phyloP scores from a whole-genome alignment of 1,284 basidiomycete species.

The Hemileia vastatrix region DNA sequence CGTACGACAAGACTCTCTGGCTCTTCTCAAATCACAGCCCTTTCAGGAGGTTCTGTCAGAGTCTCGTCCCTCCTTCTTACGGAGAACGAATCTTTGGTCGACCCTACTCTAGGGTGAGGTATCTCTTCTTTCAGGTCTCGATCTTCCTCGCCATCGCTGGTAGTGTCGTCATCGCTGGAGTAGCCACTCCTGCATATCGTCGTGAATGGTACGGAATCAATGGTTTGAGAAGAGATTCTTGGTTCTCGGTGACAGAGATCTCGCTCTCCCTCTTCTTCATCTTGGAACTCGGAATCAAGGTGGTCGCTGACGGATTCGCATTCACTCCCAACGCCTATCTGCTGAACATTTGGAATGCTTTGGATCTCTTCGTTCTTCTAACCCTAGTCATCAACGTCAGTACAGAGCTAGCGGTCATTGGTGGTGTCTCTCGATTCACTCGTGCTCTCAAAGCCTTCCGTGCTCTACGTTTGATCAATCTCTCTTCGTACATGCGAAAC shows the following conservation, averaged over 20 bases:
- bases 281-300: conserved; percentile 77
- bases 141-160: conserved; percentile 70
- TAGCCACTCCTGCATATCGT: conserved; percentile 79
- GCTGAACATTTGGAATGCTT: conserved; percentile 80
- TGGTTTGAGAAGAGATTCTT: conserved; percentile 59
- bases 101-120: conserved; percentile 47
- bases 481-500: conserved; percentile 72
- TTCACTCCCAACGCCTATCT: conserved; percentile 93
- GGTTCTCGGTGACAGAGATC: conserved; percentile 80
- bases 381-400: conserved; percentile 73
- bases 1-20: conserved; percentile 85
- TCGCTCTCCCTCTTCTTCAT: conserved; percentile 67
- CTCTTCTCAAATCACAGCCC: conserved; percentile 70
- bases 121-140: conserved; percentile 63
- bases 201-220: conserved; percentile 58
- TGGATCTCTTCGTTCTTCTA: conserved; percentile 77
- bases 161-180: conserved; percentile 67
- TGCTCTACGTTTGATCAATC: conserved; percentile 77
- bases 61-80: conserved; percentile 67
- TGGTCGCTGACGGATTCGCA: conserved; percentile 77
- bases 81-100: conserved; percentile 49
- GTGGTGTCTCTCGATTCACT: conserved; percentile 69
- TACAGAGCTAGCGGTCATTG: conserved; percentile 66
- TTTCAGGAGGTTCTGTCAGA: conserved; percentile 70
- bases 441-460: conserved; percentile 79